Percentiles rank a stretch among this genome's conserved stretches.
phyloP scores from a whole-genome alignment of 257 asterid species.

The Thymus quinquecostatus region DNA sequence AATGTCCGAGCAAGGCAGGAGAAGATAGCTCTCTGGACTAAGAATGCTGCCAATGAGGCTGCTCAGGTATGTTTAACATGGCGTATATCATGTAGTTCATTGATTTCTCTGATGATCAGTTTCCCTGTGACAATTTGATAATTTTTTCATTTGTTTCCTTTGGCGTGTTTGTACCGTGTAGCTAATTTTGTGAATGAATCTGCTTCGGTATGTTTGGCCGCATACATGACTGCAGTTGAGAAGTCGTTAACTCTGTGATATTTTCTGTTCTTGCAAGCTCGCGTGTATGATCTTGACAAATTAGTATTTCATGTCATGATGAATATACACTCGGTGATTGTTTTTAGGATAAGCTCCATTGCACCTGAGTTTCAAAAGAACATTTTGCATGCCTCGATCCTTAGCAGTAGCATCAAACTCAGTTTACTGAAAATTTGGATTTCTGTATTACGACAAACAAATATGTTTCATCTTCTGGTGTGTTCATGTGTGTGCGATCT shows the following conservation, averaged over 20 bases:
- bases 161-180: neutral
- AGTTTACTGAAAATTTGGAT: too few relatives aligned
- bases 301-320: neutral
- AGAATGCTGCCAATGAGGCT: slow-evolving; percentile 88
- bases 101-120: neutral
- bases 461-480: too few relatives aligned
- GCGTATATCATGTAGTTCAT: neutral
- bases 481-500: too few relatives aligned
- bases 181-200: neutral
- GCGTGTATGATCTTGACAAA: neutral
- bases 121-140: neutral
- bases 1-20: slow-evolving; percentile 78
- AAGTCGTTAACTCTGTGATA: neutral
- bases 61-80: slow-evolving; percentile 73
- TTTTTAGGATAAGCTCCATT: too few relatives aligned
- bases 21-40: slow-evolving; percentile 85
- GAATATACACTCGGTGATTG: neutral
- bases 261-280: neutral
- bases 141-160: neutral
- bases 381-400: too few relatives aligned
- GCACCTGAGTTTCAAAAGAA: too few relatives aligned
- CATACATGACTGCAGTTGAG: neutral
- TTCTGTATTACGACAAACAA: too few relatives aligned
- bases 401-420: too few relatives aligned
- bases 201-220: neutral